Evolutionary conservation across 2,329 filamentous ascomycete genomes (phyloP).

Genomic region (Fusarium liriodendri): DNA sequence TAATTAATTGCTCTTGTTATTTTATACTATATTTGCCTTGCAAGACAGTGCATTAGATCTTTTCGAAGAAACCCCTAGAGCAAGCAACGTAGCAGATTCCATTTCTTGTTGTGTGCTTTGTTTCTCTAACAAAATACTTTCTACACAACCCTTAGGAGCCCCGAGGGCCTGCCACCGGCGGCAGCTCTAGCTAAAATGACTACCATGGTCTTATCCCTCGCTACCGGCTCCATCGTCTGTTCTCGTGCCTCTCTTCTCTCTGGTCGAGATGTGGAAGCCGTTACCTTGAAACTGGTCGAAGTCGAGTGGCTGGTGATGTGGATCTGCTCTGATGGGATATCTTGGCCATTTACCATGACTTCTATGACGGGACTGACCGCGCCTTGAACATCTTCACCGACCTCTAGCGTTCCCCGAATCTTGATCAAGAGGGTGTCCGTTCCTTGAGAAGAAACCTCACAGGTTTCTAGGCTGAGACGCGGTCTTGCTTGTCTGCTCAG

Average conservation of each 20-base stretch:
- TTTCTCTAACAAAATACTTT: neutral
- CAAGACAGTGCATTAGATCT: too few relatives aligned
- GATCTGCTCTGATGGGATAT: neutral
- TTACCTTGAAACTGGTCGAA: neutral
- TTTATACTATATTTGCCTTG: too few relatives aligned
- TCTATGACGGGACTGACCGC: neutral
- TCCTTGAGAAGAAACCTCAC: neutral
- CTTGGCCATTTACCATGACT: neutral
- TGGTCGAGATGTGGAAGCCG: neutral
- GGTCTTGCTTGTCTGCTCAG: neutral
- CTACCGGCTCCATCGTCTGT: neutral
- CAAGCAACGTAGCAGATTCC: too few relatives aligned
- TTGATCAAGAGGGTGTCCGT: neutral
- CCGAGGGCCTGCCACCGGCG: neutral
- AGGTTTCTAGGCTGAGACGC: neutral
- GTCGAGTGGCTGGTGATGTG: neutral
- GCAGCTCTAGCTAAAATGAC: neutral
- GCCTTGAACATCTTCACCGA: neutral
- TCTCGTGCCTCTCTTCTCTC: neutral
- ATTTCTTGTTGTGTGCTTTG: too few relatives aligned
- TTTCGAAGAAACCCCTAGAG: too few relatives aligned
- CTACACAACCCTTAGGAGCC: neutral
- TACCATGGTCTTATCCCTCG: slow-evolving; percentile 12
- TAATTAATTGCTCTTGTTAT: too few relatives aligned
- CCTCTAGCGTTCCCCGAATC: neutral